Percentiles rank a stretch among this genome's conserved stretches.
These are phyloP conservation scores for Aspergillus eucalypticola DNA, from an alignment of 2,329 filamentous ascomycete genomes.

Conservation along the genomic window DNA sequence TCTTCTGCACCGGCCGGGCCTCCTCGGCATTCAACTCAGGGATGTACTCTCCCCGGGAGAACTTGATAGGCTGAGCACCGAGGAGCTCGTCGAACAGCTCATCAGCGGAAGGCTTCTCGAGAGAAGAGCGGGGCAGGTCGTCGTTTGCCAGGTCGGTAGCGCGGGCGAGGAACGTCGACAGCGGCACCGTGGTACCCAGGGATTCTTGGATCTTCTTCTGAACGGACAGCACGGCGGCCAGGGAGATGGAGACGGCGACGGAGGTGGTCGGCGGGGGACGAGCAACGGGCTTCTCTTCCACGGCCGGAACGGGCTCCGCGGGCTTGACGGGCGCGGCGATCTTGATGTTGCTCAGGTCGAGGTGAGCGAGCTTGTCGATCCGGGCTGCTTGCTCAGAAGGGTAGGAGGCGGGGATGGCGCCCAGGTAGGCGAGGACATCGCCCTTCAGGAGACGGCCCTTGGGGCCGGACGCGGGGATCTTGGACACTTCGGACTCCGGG, in stretches of 20 bases:
- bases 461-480: constrained; percentile 85
- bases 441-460: constrained; percentile 89
- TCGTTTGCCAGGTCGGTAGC: constrained; percentile 88
- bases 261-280: constrained; percentile 33
- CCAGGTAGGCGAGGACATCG: constrained; percentile 87
- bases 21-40: constrained; percentile 64
- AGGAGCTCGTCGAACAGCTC: constrained; percentile 90
- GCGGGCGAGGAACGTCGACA: constrained; percentile 83
- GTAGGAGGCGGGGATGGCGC: constrained; percentile 70
- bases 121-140: constrained; percentile 69
- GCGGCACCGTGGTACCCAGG: constrained; percentile 76
- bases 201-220: constrained; percentile 77
- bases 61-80: constrained; percentile 53
- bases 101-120: constrained; percentile 67
- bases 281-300: constrained; percentile 28
- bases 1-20: constrained; percentile 39
- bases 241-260: constrained; percentile 73
- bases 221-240: constrained; percentile 74
- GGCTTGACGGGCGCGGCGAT: constrained; percentile 54
- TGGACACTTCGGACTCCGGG: constrained; percentile 70
- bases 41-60: constrained; percentile 63
- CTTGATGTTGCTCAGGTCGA: constrained; percentile 96
- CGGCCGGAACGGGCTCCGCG: constrained; percentile 42
- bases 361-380: constrained; percentile 73
- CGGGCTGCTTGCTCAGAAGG: constrained; percentile 69